phyloP scores from a whole-genome alignment of 2,329 filamentous ascomycete genomes.

The Pseudogymnoascus sp. region DNA sequence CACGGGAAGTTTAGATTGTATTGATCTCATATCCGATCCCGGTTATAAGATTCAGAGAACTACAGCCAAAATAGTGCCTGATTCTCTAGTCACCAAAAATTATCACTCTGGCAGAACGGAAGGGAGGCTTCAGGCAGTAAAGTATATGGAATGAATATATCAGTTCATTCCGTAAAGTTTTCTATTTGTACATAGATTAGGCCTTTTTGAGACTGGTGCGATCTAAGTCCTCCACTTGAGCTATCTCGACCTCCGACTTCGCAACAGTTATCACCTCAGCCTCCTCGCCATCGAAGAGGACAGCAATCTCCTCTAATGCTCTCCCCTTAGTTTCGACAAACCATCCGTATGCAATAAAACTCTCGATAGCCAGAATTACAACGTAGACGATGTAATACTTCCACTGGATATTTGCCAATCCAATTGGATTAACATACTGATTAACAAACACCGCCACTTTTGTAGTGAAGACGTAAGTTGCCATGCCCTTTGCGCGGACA shows the following conservation, averaged over 20 bases:
- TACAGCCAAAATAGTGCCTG: not conserved
- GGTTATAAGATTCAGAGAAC: not conserved
- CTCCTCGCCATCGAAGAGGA: constrained; percentile 10
- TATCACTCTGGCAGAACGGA: not conserved
- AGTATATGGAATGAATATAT: not conserved
- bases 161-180: not conserved
- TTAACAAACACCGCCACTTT: constrained; percentile 29
- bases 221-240: not conserved
- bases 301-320: constrained; percentile 12
- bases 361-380: constrained; percentile 22
- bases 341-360: constrained; percentile 13
- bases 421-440: constrained; percentile 32
- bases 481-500: constrained; percentile 32
- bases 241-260: not conserved
- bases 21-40: not conserved
- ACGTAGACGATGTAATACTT: constrained; percentile 31
- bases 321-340: constrained; percentile 12
- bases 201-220: not conserved
- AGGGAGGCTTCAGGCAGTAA: not conserved
- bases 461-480: constrained; percentile 36
- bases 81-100: not conserved
- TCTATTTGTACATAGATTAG: not conserved
- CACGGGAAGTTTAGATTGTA: not conserved
- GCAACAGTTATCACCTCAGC: constrained; percentile 3
- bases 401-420: constrained; percentile 29